A percentile compares a stretch with the other conserved stretches of the same genome.
Conservation (phyloP, 495 filamentous ascomycete species). For the Poronia punctata region DNA sequence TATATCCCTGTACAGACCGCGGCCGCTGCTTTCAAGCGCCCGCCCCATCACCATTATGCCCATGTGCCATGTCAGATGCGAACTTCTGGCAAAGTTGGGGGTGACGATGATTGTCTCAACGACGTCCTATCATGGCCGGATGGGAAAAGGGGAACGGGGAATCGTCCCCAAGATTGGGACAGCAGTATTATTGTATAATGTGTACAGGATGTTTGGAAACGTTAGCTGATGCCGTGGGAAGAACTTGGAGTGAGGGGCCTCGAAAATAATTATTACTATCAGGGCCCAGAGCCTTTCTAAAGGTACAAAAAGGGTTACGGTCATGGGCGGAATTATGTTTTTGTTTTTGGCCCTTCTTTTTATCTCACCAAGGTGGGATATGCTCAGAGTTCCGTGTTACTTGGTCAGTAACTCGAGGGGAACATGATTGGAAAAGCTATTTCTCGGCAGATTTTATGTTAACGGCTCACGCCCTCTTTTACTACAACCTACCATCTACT, state of each 20-base stretch:
- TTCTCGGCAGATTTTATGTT: slow-evolving; percentile 8
- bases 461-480: slow-evolving; percentile 8
- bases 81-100: no score
- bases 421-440: slow-evolving; percentile 3
- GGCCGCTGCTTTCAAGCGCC: slow-evolving; percentile 2
- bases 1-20: slow-evolving; percentile 15
- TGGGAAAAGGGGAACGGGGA: no score
- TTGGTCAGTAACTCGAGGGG: neutral
- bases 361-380: neutral
- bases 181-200: slow-evolving; percentile 4
- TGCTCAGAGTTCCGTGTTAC: slow-evolving; percentile 1
- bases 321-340: slow-evolving; percentile 1
- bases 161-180: neutral
- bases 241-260: neutral
- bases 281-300: neutral
- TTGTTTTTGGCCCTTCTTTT: slow-evolving; percentile 2
- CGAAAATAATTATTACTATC: slow-evolving; percentile 4
- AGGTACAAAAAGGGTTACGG: neutral
- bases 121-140: no score
- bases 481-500: slow-evolving; percentile 5
- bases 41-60: no score
- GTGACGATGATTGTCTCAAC: no score
- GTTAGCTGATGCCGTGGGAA: neutral
- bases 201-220: slow-evolving; percentile 1
- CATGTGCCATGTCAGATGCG: no score